A percentile compares a stretch with the other conserved stretches of the same genome.
Conservation (phyloP, 2,329 filamentous ascomycete species). For the Colletotrichum sansevieriae region DNA sequence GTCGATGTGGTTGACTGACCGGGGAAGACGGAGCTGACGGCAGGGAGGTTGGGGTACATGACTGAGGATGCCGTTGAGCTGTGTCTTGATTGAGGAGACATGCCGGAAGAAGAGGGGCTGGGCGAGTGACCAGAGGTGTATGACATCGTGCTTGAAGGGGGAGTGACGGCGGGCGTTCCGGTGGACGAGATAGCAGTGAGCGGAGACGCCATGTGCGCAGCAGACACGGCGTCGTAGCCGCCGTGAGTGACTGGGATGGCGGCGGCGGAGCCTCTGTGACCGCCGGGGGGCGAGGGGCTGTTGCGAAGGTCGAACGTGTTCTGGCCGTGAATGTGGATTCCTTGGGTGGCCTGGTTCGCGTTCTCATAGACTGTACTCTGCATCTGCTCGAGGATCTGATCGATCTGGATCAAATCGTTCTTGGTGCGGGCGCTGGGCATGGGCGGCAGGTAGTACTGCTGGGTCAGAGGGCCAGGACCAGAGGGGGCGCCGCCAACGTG, state of each 20-base stretch:
- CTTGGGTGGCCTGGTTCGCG: constrained; percentile 83
- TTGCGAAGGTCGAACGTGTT: constrained; percentile 71
- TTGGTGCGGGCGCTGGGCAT: constrained; percentile 92
- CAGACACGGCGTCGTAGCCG: constrained; percentile 58
- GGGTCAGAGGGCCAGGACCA: constrained; percentile 71
- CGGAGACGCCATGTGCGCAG: constrained; percentile 72
- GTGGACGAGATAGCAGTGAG: constrained; percentile 70
- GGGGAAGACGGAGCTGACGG: constrained; percentile 77
- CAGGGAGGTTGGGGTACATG: constrained; percentile 81
- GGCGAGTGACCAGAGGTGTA: constrained; percentile 85
- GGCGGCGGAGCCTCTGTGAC: constrained; percentile 53
- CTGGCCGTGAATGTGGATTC: constrained; percentile 82
- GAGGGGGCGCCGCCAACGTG: constrained; percentile 68
- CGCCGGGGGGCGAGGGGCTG: constrained; percentile 65
- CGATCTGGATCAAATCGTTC: constrained; percentile 92
- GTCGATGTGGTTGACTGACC: constrained; percentile 78
- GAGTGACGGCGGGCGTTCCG: constrained; percentile 82
- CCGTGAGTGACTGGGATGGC: constrained; percentile 53
- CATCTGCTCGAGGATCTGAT: constrained; percentile 95
- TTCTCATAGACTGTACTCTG: constrained; percentile 97
- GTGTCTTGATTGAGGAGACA: constrained; percentile 76
- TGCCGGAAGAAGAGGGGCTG: constrained; percentile 75
- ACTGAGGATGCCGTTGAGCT: constrained; percentile 70
- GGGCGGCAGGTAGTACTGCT: constrained; percentile 89
- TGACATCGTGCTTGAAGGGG: constrained; percentile 80